Percentiles rank a stretch among this genome's conserved stretches.
These are phyloP conservation scores for Vitis labrusca DNA, from an alignment of 164 flowering plant genomes.

Conservation along the genomic window DNA sequence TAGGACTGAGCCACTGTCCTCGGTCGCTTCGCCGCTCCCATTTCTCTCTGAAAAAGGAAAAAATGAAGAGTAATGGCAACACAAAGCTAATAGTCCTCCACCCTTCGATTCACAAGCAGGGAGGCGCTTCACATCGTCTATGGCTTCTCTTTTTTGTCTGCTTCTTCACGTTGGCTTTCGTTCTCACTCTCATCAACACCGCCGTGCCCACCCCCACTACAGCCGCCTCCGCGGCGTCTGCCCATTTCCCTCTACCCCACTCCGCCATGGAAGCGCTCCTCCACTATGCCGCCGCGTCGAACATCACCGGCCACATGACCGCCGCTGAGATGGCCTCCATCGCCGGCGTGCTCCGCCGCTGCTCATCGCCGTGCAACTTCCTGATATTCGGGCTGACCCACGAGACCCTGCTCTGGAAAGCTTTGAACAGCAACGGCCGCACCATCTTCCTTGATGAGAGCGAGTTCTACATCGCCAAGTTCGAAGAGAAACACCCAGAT, in stretches of 20 bases:
- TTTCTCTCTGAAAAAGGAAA: background rate
- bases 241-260: conserved; percentile 19
- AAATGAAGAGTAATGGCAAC: conserved; percentile 32
- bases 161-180: conserved; percentile 58
- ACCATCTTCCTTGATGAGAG: conserved; percentile 83
- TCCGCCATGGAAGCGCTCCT: conserved; percentile 52
- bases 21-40: background rate
- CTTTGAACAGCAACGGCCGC: conserved; percentile 68
- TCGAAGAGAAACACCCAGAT: conserved; percentile 54
- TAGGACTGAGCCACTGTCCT: too few species aligned
- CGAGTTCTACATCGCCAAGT: conserved; percentile 44
- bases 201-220: conserved; percentile 8
- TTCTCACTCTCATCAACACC: conserved; percentile 46
- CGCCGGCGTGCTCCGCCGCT: conserved; percentile 42
- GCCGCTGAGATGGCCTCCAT: conserved; percentile 50
- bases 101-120: conserved; percentile 39
- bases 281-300: conserved; percentile 59
- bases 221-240: conserved; percentile 8
- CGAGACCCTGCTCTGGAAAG: conserved; percentile 80
- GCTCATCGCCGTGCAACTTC: conserved; percentile 59
- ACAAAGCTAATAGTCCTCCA: conserved; percentile 59
- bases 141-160: conserved; percentile 57
- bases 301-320: conserved; percentile 51
- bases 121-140: conserved; percentile 34
- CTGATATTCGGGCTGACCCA: conserved; percentile 84